phyloP scores from a whole-genome alignment of 2,329 filamentous ascomycete species.

The Dothiorella sarmentorum region DNA sequence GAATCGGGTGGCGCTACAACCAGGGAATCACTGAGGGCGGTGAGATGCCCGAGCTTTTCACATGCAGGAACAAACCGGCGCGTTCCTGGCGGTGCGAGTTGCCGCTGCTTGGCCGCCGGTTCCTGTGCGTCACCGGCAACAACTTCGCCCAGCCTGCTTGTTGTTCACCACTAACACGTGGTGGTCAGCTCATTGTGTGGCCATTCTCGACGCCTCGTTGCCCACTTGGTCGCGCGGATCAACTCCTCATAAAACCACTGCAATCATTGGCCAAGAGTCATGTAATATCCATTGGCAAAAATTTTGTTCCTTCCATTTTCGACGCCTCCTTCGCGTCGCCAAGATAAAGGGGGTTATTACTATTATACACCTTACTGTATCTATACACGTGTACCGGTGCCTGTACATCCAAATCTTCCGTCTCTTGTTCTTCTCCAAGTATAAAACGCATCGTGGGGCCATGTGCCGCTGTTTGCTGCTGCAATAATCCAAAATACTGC shows the following conservation, averaged over 20 bases:
- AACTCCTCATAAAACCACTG: neutral
- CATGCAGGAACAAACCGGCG: neutral
- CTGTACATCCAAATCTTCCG: neutral
- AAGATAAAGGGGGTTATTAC: neutral
- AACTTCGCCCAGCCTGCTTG: neutral
- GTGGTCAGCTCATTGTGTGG: conserved; percentile 16
- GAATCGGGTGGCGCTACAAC: conserved; percentile 9
- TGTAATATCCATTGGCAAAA: neutral
- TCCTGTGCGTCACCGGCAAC: neutral
- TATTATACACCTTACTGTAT: conserved; percentile 11
- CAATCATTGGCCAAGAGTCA: conserved; percentile 3
- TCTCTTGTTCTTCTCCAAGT: neutral
- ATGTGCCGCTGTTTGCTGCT: neutral
- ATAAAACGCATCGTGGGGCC: neutral
- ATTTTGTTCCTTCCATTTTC: neutral
- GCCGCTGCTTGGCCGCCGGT: neutral
- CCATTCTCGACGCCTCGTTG: conserved; percentile 4
- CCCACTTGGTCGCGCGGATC: conserved; percentile 4
- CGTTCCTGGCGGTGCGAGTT: neutral
- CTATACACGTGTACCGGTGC: too few species aligned
- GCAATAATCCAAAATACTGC: neutral
- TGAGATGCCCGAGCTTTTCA: conserved; percentile 8
- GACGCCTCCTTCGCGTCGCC: neutral
- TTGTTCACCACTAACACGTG: conserved; percentile 16
- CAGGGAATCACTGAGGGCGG: conserved; percentile 4